A percentile compares a stretch with the other conserved stretches of the same genome.
These are phyloP conservation scores for Fusarium subglutinans DNA, from an alignment of 2,329 filamentous ascomycete species.

Conservation along the genomic window DNA sequence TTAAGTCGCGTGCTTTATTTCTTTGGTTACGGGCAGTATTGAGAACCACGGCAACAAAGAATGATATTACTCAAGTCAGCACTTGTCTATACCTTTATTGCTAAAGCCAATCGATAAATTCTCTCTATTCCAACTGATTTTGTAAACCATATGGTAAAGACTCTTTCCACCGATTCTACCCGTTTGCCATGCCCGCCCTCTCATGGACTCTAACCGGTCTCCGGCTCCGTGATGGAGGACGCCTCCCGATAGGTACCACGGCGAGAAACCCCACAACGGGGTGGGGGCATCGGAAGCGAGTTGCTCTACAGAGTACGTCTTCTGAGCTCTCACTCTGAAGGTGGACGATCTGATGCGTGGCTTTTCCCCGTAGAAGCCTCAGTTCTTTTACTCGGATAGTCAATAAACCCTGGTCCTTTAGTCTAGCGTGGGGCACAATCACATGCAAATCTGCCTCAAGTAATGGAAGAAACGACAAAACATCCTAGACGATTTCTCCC, in stretches of 20 bases:
- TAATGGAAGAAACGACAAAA: not conserved
- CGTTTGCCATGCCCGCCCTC: conserved; percentile 26
- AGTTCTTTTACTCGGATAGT: conserved; percentile 8
- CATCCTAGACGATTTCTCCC: conserved; percentile 9
- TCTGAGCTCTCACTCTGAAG: not conserved
- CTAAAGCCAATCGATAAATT: not conserved
- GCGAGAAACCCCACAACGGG: conserved; percentile 32
- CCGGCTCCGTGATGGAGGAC: conserved; percentile 38
- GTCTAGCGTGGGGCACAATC: conserved; percentile 31
- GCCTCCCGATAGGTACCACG: conserved; percentile 41
- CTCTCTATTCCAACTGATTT: not conserved
- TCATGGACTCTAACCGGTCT: conserved; percentile 33
- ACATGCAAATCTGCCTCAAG: conserved; percentile 27
- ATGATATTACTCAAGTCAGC: not conserved
- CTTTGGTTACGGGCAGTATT: not conserved
- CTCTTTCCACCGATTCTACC: conserved; percentile 30
- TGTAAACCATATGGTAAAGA: not conserved
- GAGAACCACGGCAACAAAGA: not conserved
- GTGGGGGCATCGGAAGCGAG: conserved; percentile 38
- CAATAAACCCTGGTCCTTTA: conserved; percentile 11
- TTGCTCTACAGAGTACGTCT: conserved; percentile 15
- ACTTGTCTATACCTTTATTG: not conserved
- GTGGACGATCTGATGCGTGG: conserved; percentile 10
- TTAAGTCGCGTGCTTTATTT: conserved; percentile 32
- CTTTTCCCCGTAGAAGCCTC: conserved; percentile 12